These are phyloP conservation scores for Gastrolobium villosum DNA, from an alignment of 306 rosid species.

Conservation along the genomic window DNA sequence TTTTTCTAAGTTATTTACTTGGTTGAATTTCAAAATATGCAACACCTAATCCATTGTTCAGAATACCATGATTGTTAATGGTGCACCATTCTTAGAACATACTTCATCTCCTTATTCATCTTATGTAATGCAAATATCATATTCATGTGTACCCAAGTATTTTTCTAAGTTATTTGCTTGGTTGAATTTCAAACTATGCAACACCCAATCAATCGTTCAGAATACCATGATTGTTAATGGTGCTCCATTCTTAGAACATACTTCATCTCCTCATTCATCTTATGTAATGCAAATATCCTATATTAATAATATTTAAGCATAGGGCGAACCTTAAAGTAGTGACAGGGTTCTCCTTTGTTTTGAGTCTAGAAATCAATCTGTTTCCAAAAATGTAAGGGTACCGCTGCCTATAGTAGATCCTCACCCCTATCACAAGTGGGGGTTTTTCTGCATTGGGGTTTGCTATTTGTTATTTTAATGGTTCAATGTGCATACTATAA, in stretches of 20 bases:
- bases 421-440: too few relatives aligned
- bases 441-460: too few relatives aligned
- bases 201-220: slow-evolving; percentile 11
- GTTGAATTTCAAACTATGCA: slow-evolving; percentile 31
- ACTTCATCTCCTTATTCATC: background rate
- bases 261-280: background rate
- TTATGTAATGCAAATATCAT: background rate
- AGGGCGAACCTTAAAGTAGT: too few relatives aligned
- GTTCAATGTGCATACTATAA: too few relatives aligned
- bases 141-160: slow-evolving; percentile 26
- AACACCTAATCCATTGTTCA: slow-evolving; percentile 10
- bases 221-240: slow-evolving; percentile 29
- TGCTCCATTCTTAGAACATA: background rate
- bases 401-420: too few relatives aligned
- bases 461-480: too few relatives aligned
- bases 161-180: slow-evolving; percentile 14
- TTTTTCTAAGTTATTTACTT: slow-evolving; percentile 18
- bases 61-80: slow-evolving; percentile 31
- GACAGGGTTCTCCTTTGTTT: too few relatives aligned
- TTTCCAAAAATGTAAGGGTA: too few relatives aligned
- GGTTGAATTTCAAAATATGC: slow-evolving; percentile 32
- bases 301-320: background rate
- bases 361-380: too few relatives aligned
- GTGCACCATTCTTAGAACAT: background rate
- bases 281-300: background rate